Base-by-base conservation (phyloP, 1,139 yeast genomes). In the Blastobotrys apis region DNA sequence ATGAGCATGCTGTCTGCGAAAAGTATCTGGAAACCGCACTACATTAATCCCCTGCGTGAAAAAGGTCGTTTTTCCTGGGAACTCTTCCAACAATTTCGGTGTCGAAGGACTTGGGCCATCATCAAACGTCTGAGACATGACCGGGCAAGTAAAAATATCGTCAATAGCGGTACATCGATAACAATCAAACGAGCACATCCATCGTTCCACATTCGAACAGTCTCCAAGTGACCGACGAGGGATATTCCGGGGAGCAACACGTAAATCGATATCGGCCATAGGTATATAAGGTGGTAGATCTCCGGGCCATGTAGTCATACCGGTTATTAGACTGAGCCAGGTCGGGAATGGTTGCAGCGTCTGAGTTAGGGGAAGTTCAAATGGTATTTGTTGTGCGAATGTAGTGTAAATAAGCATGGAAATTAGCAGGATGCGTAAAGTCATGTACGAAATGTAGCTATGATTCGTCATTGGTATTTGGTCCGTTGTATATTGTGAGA, bases 41-140 rank as follows among this genome's bases (percentile, higher is more conserved):
- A 85, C 82, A 56, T 88, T 86, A 44, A 82, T 69, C 0, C 97
- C 97, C 48, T 88, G 73, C 1, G 90, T 82, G 68, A 90, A 90
- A 58, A 90, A 88, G 0, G 96, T 88, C 0, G 87, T 67, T 47
- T 73, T 77, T 47, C 69, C 71, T 5, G 69, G 64, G 49, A 88
- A 65, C 25, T 71, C 67, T 5, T 72, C 67, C 22, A 88, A 61
- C 36, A 90, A 69, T 47, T 72, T 72, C 3, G 75, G 66, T 0
- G 97, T 88, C 19, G 78, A 74, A 0, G 78, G 78, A 0, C 92
- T 77, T 1, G 98, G 98, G 0, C 98, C 97, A 63, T 92, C 97
- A 62, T 90, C 98, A 65, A 90, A 90, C 0, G 95, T 83, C 64
- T 90, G 97, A 0, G 90, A 79, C 38, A 90, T 50, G 6, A 53